Evolutionary conservation across 257 asterid genomes (phyloP), one percentile per base, ranked within the genome.

Genomic region (Euphrasia confusa): DNA sequence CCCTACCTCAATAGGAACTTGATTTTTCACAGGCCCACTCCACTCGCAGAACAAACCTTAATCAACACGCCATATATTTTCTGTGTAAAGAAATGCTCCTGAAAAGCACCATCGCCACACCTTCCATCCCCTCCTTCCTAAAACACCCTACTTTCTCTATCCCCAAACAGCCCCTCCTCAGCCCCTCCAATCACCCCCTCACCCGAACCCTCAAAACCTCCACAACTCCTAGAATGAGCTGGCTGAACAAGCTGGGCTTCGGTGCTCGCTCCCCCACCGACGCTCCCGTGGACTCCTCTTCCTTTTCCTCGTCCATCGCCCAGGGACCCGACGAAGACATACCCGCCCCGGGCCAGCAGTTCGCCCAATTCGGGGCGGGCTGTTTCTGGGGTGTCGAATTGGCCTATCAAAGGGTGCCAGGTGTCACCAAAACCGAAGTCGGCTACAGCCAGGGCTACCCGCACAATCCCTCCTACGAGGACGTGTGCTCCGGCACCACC

Each of bases 311-410:
- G n/a, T 61, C 89, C 68, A 75, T 86, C 49, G 77, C 94, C 2
- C 90, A 80, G 69, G 87, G 90, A 33, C 88, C 95, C 9, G 99
- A 92, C 69, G 86, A 79, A 44, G 96, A 92, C 28, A 50, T 59
- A 13, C 95, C 97, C 0, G 84, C 84, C 0, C 86, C 95, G 17
- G 99, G 97, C 10, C 89, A 81, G 65, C 76, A 77, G 66, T 80
- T 92, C 67, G 94, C 91, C 24, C 99, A 92, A 73, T 89, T 92
- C 74, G 97, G 97, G 35, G 88, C 90, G 12, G 97, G 99, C 8
- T 92, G 99, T 26, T 92, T 92, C 79, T 92, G 99, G 99, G 99
- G 99, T 5, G 91, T 85, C 54, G 99, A 92, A 76, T 81, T 92
- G 70, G 95, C 84, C 24, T 92, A 65, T 50, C 97, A 92, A 85